A percentile compares a stretch with the other conserved stretches of the same genome.
These are phyloP conservation scores for Boletus speciosus DNA, from an alignment of 768 basidiomycete genomes.

Conservation along the genomic window DNA sequence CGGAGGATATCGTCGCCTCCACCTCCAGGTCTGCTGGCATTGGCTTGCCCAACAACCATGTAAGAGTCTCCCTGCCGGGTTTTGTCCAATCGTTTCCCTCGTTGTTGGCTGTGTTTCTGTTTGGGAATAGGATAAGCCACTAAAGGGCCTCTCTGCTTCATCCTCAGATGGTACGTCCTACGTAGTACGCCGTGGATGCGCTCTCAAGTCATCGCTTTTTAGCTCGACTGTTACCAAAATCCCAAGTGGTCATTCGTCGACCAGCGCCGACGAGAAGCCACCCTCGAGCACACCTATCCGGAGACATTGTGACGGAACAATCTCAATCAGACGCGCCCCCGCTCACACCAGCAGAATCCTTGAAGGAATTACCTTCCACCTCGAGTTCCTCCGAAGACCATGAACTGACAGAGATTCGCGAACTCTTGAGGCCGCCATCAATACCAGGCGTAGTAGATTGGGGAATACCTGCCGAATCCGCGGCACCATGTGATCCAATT, in stretches of 20 bases:
- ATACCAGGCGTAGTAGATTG: conserved; percentile 67
- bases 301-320: conserved; percentile 36
- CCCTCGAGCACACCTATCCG: conserved; percentile 47
- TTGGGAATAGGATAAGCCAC: conserved; percentile 61
- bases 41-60: conserved; percentile 40
- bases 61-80: conserved; percentile 52
- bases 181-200: not conserved
- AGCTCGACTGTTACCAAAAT: conserved; percentile 46
- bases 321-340: not conserved
- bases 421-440: conserved; percentile 56
- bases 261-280: conserved; percentile 45
- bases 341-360: conserved; percentile 16
- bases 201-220: not conserved
- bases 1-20: conserved; percentile 41
- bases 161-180: conserved; percentile 29
- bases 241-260: conserved; percentile 60
- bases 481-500: conserved; percentile 54
- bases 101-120: conserved; percentile 58
- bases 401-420: conserved; percentile 53
- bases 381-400: conserved; percentile 31
- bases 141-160: conserved; percentile 32
- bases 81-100: conserved; percentile 54
- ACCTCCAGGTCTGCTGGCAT: conserved; percentile 20
- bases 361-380: conserved; percentile 10
- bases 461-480: conserved; percentile 67